phyloP scores from a whole-genome alignment of 805 yeast genomes.

The Zygosaccharomyces lentus region DNA sequence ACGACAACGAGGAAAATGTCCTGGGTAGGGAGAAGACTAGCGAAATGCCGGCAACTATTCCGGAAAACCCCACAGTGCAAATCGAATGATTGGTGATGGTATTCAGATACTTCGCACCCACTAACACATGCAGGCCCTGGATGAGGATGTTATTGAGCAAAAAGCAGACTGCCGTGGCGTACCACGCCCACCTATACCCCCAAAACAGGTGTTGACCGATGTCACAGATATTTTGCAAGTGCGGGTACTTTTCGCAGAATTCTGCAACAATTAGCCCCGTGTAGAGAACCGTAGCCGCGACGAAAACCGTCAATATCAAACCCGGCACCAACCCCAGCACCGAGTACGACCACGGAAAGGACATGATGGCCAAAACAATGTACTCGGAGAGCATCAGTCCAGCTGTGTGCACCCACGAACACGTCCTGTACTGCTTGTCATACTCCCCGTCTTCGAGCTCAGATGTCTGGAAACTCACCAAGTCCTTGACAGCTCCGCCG shows the following conservation, averaged over 20 bases:
- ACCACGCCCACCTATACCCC: constrained; percentile 50
- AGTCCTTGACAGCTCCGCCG: constrained; percentile 2
- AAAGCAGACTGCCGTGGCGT: constrained; percentile 52
- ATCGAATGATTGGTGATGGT: constrained; percentile 47
- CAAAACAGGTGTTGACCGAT: constrained; percentile 56
- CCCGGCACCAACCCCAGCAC: constrained; percentile 58
- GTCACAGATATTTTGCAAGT: constrained; percentile 50
- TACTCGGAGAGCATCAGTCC: constrained; percentile 58
- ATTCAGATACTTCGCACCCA: constrained; percentile 57
- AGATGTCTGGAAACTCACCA: constrained; percentile 3
- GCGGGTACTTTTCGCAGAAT: constrained; percentile 51
- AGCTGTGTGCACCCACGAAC: constrained; percentile 58
- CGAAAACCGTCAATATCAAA: constrained; percentile 48
- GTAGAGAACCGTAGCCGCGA: constrained; percentile 48
- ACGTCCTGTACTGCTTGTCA: constrained; percentile 45
- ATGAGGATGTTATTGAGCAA: constrained; percentile 52
- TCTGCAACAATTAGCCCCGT: constrained; percentile 54
- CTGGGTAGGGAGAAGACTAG: constrained; percentile 51
- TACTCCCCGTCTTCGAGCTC: constrained; percentile 24
- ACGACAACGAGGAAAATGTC: constrained; percentile 50
- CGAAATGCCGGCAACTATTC: constrained; percentile 47
- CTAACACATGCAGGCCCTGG: constrained; percentile 55
- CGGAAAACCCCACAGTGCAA: constrained; percentile 52
- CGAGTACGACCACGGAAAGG: constrained; percentile 64
- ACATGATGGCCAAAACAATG: constrained; percentile 58